These are phyloP conservation scores for Arxiozyma bovina DNA, from an alignment of 1,139 yeast genomes.

Conservation along the genomic window DNA sequence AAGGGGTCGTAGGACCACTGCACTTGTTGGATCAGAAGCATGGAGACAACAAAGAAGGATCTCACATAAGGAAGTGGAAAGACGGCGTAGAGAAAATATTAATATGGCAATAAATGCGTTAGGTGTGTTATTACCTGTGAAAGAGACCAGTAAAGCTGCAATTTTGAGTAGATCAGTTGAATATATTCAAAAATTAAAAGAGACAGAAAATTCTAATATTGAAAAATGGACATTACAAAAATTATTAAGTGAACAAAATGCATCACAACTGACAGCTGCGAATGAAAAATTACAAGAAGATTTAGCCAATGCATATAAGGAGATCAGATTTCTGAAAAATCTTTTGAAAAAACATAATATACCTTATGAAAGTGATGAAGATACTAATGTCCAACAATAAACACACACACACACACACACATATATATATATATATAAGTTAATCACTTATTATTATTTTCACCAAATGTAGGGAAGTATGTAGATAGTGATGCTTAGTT, in stretches of 20 bases:
- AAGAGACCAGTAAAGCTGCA: slow-evolving; percentile 87
- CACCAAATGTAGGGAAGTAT: neutral
- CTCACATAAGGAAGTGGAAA: slow-evolving; percentile 95
- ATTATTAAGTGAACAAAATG: slow-evolving; percentile 82
- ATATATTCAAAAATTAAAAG: slow-evolving; percentile 79
- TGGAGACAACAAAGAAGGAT: slow-evolving; percentile 82
- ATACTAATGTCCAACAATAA: neutral
- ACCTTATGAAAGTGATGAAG: slow-evolving; percentile 6
- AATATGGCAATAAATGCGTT: slow-evolving; percentile 82
- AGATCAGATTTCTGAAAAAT: slow-evolving; percentile 73
- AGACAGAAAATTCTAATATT: slow-evolving; percentile 75
- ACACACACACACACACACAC: neutral
- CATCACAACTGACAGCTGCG: slow-evolving; percentile 65
- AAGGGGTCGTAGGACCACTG: slow-evolving; percentile 31
- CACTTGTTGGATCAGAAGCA: slow-evolving; percentile 65
- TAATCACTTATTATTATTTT: too few species aligned
- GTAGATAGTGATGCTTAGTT: neutral
- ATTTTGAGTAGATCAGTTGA: slow-evolving; percentile 82
- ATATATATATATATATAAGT: neutral
- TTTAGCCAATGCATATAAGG: slow-evolving; percentile 86
- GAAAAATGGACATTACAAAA: slow-evolving; percentile 94
- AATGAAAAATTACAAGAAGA: slow-evolving; percentile 75
- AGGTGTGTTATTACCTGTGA: slow-evolving; percentile 70
- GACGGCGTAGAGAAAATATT: slow-evolving; percentile 89
- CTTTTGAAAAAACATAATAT: slow-evolving; percentile 14